These are phyloP conservation scores for Atalantia buxifolia DNA, from an alignment of 345 rosid species.

Conservation along the genomic window DNA sequence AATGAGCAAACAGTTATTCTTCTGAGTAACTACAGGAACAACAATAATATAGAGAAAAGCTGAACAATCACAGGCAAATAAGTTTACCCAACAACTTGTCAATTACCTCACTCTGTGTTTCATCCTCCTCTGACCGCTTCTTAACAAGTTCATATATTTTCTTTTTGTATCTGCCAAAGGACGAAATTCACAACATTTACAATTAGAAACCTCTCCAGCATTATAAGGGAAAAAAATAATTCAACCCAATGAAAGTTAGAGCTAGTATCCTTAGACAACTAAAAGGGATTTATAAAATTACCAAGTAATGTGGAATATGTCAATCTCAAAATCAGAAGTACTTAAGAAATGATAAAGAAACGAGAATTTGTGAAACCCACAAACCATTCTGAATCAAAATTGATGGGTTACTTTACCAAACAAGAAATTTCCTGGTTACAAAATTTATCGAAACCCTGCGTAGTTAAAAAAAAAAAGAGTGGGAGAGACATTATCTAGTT, in stretches of 20 bases:
- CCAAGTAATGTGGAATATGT: neutral
- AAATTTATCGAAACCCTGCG: too few relatives aligned
- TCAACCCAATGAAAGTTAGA: neutral
- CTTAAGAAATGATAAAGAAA: neutral
- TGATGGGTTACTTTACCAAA: neutral
- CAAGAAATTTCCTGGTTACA: neutral
- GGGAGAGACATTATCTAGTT: neutral
- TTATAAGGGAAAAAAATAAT: neutral
- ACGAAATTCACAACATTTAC: constrained; percentile 3
- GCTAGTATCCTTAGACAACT: neutral
- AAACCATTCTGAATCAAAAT: neutral
- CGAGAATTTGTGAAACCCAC: neutral
- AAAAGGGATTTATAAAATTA: neutral
- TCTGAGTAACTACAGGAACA: neutral
- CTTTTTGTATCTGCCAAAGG: constrained; percentile 64
- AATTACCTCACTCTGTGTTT: constrained; percentile 62
- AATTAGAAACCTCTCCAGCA: neutral
- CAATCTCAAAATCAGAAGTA: neutral
- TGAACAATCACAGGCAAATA: neutral
- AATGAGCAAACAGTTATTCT: neutral
- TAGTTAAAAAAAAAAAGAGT: too few relatives aligned
- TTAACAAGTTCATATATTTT: constrained; percentile 80
- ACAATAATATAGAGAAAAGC: neutral
- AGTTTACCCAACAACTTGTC: neutral
- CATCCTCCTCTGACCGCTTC: constrained; percentile 72